phyloP scores from a whole-genome alignment of 2,329 filamentous ascomycete species.

The Pseudogymnoascus sp. region DNA sequence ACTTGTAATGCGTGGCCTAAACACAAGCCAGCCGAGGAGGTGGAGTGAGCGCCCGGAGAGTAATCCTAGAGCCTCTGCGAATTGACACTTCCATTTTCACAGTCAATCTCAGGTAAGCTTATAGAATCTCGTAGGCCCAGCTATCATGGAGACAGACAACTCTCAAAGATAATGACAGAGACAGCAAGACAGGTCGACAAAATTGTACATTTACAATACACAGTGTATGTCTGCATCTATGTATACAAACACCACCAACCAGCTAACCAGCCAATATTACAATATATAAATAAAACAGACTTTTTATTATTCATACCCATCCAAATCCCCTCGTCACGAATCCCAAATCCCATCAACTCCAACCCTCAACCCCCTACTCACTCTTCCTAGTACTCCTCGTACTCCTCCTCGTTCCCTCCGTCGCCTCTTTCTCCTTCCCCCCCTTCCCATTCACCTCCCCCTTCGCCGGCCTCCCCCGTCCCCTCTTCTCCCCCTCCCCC shows the following conservation, averaged over 20 bases:
- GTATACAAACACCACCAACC: not conserved
- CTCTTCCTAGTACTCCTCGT: not conserved
- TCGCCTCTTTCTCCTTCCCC: not conserved
- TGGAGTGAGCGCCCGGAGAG: too few relatives aligned
- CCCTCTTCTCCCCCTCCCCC: not conserved
- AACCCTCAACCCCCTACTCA: not conserved
- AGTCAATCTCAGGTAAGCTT: too few relatives aligned
- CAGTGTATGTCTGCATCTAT: not conserved
- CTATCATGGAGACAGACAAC: not conserved
- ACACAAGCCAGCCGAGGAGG: too few relatives aligned
- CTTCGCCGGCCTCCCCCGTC: not conserved
- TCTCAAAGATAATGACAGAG: not conserved
- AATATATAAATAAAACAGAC: not conserved
- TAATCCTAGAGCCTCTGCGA: too few relatives aligned
- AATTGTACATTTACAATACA: not conserved
- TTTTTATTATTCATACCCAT: not conserved
- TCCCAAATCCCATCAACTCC: not conserved
- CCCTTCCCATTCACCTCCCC: not conserved
- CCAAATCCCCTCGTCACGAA: not conserved
- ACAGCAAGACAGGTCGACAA: not conserved
- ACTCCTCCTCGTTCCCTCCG: conserved; percentile 15
- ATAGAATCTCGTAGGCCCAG: too few relatives aligned
- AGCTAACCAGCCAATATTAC: not conserved
- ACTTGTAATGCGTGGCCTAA: too few relatives aligned
- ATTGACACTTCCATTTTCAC: too few relatives aligned